Conservation (phyloP, 2,329 filamentous ascomycete species). For the Venturia aucupariae region DNA sequence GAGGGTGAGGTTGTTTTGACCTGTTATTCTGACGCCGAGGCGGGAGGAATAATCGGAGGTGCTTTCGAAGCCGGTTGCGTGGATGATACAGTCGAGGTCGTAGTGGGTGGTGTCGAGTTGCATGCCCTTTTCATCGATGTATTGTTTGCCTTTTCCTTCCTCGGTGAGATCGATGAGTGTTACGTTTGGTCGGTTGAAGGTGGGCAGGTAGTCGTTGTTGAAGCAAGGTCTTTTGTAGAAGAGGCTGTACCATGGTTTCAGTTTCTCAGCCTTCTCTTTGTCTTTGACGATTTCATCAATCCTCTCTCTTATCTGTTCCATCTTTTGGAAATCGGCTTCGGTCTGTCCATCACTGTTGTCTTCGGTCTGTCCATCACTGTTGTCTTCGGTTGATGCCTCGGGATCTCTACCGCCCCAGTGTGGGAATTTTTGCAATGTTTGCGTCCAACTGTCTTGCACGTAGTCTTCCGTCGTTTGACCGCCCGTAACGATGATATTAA, state of each 20-base stretch:
- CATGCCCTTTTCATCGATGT: constrained; percentile 36
- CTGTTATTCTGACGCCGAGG: constrained; percentile 32
- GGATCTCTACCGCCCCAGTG: constrained; percentile 25
- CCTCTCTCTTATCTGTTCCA: constrained; percentile 36
- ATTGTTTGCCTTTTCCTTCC: constrained; percentile 39
- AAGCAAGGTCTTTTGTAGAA: constrained; percentile 58
- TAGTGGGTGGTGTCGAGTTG: constrained; percentile 37
- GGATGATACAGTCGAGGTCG: constrained; percentile 34
- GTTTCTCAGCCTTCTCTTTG: constrained; percentile 38
- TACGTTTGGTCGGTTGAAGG: constrained; percentile 49
- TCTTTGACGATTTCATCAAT: constrained; percentile 44
- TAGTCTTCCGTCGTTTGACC: constrained; percentile 31
- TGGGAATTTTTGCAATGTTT: constrained; percentile 19
- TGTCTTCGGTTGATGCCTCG: constrained; percentile 17
- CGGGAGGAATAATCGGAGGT: constrained; percentile 22
- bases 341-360: constrained; percentile 25
- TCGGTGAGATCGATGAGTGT: constrained; percentile 45
- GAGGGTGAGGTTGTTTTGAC: constrained; percentile 36
- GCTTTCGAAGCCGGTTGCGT: constrained; percentile 32
- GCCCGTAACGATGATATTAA: constrained; percentile 29
- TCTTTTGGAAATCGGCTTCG: constrained; percentile 26
- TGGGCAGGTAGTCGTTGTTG: constrained; percentile 45
- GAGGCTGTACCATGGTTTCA: constrained; percentile 42
- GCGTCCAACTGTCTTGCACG: constrained; percentile 43
- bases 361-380: constrained; percentile 22